Base-by-base conservation (phyloP, 495 filamentous ascomycete genomes). In the Beverwykella pulmonaria region DNA sequence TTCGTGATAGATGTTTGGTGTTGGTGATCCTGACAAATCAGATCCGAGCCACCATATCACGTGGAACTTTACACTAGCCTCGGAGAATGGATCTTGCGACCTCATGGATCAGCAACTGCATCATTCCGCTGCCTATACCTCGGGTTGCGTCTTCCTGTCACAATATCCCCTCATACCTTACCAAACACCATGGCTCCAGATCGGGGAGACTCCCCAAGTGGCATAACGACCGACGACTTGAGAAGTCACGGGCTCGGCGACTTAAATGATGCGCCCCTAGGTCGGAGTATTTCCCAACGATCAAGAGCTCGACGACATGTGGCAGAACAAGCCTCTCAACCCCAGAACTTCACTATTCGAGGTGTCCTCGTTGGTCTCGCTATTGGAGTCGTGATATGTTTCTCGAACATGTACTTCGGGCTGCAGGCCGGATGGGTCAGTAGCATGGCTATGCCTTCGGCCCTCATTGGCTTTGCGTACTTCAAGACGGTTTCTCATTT, bases 361-460 rank as follows among this genome's bases (percentile, higher is more conserved):
- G 92, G 90, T 30, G 79, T 97, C 41, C 72, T 87, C 27, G 91
- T 92, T 55, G 94, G 94, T 36, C 78, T 98, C 7, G 77, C 84
- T 2, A 93, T 98, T 62, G 94, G 94, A 27, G 82, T 92, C 1
- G 80, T 98, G 46, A 96, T 97, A 65, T 92, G 90, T 67, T 97
- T 96, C 78, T 93, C 90, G 26, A 98, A 98, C 76, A 96, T 91
- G 81, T 99, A 97, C 75, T 99, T 98, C 72, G 95, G 95, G 14
- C 82, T 99, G 26, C 95, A 99, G 76, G 97, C 93, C 2, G 95
- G 95, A 71, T 99, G 94, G 93, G 83, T 89, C 58, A 86, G 82
- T 60, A 85, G 87, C 3, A 92, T 92, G 89, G 82, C 88, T 15
- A 98, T 99, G 95, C 95, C 95, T 0, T 88, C 93, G 0, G 91